These are phyloP conservation scores for Sapria himalayana DNA, from an alignment of 345 rosid genomes.

Conservation along the genomic window DNA sequence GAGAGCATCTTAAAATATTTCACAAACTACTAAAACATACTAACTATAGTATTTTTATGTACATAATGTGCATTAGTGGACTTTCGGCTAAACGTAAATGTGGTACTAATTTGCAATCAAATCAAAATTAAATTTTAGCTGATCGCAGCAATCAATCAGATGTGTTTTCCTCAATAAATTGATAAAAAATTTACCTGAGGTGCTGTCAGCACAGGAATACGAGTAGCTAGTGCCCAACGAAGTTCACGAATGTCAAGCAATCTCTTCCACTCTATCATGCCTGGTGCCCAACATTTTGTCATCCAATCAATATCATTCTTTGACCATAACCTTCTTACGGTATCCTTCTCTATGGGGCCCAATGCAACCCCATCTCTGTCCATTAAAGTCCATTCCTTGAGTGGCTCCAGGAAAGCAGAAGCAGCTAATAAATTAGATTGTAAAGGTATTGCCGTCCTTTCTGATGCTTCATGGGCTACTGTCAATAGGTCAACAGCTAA, in stretches of 20 bases:
- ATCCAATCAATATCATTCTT: constrained; percentile 80
- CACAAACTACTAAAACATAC: too few species aligned
- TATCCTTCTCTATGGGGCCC: constrained; percentile 95
- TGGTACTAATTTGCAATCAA: too few species aligned
- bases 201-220: constrained; percentile 90
- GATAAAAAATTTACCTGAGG: too few species aligned
- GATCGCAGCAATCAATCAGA: too few species aligned
- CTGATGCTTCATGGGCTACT: constrained; percentile 87
- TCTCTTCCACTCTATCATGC: constrained; percentile 93
- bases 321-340: constrained; percentile 86
- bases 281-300: constrained; percentile 83
- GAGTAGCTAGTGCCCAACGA: constrained; percentile 80
- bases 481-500: constrained; percentile 96
- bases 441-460: constrained; percentile 87
- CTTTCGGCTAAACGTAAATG: too few species aligned
- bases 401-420: constrained; percentile 97
- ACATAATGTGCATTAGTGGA: too few species aligned
- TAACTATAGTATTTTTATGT: too few species aligned
- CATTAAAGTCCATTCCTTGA: constrained; percentile 88
- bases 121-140: too few species aligned
- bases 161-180: too few species aligned
- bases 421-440: constrained; percentile 96
- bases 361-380: constrained; percentile 59
- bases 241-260: constrained; percentile 95
- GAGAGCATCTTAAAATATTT: too few species aligned